A percentile compares a stretch with the other conserved stretches of the same genome.
phyloP scores from a whole-genome alignment of 1,284 basidiomycete genomes.

The Apiotrichum montevideense region DNA sequence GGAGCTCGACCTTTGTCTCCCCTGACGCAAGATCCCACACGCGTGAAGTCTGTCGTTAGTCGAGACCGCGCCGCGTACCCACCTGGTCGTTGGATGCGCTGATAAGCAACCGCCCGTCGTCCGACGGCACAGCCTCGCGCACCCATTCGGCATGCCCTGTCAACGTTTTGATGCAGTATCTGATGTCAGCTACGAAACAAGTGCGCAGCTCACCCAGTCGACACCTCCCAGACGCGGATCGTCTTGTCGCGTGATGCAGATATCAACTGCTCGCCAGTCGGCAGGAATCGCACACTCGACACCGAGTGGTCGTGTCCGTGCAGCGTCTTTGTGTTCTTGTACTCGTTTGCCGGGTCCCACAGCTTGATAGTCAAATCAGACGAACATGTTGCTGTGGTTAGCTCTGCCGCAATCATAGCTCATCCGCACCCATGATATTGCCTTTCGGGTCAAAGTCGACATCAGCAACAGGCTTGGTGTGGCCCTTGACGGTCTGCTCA shows the following conservation, averaged over 20 bases:
- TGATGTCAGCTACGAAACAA: slow-evolving; percentile 18
- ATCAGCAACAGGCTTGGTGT: slow-evolving; percentile 81
- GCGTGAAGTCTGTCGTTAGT: slow-evolving; percentile 60
- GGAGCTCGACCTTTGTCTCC: slow-evolving; percentile 71
- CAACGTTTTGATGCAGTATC: slow-evolving; percentile 59
- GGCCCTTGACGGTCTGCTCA: slow-evolving; percentile 83
- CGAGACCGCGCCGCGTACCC: slow-evolving; percentile 20
- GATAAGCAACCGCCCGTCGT: slow-evolving; percentile 66
- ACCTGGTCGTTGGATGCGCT: slow-evolving; percentile 84
- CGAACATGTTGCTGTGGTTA: slow-evolving; percentile 70
- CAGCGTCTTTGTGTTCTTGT: slow-evolving; percentile 79
- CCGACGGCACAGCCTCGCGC: slow-evolving; percentile 61
- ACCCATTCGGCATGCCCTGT: slow-evolving; percentile 66
- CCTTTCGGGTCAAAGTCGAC: slow-evolving; percentile 84
- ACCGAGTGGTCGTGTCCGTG: slow-evolving; percentile 88
- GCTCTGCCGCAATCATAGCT: not conserved
- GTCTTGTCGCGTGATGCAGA: slow-evolving; percentile 81
- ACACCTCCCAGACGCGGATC: slow-evolving; percentile 77
- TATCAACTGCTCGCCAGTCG: slow-evolving; percentile 73
- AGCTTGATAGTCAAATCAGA: slow-evolving; percentile 84
- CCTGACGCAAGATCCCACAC: slow-evolving; percentile 72
- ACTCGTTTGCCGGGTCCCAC: slow-evolving; percentile 84
- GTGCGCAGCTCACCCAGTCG: slow-evolving; percentile 59
- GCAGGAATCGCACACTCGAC: slow-evolving; percentile 74
- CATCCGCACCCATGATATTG: slow-evolving; percentile 62